Conservation (phyloP, 2,329 filamentous ascomycete genomes). For the Catunica adiposa region DNA sequence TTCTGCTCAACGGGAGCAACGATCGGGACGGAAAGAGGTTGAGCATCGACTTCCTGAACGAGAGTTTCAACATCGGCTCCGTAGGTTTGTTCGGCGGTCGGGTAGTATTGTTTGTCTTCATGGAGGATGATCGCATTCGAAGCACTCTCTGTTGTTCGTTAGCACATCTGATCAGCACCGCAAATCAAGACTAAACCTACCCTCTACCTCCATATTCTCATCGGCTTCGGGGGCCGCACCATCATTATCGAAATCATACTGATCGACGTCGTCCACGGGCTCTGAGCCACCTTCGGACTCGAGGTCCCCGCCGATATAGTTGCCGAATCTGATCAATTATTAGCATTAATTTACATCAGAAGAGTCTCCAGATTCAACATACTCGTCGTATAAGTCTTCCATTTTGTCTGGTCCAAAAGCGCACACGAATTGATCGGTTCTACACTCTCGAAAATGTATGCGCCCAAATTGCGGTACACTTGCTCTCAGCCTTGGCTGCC, state of each 20-base stretch:
- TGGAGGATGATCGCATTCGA: slow-evolving; percentile 96
- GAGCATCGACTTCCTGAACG: slow-evolving; percentile 93
- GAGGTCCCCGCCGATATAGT: slow-evolving; percentile 87
- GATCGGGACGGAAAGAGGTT: slow-evolving; percentile 81
- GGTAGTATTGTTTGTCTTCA: slow-evolving; percentile 99
- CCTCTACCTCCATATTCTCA: slow-evolving; percentile 87
- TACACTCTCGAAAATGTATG: not conserved
- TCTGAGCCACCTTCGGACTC: slow-evolving; percentile 76
- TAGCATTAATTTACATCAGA: not conserved
- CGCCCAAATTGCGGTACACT: not conserved
- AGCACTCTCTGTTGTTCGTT: slow-evolving; percentile 41
- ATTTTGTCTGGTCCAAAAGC: slow-evolving; percentile 29
- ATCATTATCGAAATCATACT: slow-evolving; percentile 71
- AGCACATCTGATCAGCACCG: not conserved
- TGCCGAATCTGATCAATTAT: slow-evolving; percentile 57
- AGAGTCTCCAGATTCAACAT: slow-evolving; percentile 17
- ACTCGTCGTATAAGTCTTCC: slow-evolving; percentile 98
- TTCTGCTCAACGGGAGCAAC: slow-evolving; percentile 85
- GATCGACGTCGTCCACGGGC: slow-evolving; percentile 53
- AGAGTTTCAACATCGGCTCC: slow-evolving; percentile 86
- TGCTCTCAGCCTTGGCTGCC: slow-evolving; percentile 12
- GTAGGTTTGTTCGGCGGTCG: slow-evolving; percentile 91
- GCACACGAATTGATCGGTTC: not conserved
- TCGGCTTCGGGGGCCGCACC: slow-evolving; percentile 43
- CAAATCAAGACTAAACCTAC: slow-evolving; percentile 26